Evolutionary conservation across 805 yeast genomes (phyloP), one percentile per base, ranked within the genome.

Genomic region (Candida orba): DNA sequence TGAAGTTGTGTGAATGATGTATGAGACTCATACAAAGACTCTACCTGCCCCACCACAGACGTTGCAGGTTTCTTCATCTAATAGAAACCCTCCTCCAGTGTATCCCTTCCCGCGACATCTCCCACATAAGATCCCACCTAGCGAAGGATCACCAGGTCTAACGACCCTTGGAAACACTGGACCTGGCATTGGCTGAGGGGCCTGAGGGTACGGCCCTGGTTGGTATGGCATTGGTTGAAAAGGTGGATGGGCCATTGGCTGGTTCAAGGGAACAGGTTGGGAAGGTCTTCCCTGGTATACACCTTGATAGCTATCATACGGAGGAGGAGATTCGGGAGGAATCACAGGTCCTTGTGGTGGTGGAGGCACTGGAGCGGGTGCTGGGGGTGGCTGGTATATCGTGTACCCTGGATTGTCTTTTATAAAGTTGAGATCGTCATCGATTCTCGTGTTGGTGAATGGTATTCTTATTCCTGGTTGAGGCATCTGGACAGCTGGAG

Each of bases 61-160:
- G 2, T 12, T 24, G 22, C 48, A 45, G 1, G 40, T 25, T 18
- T 33, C 35, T n/a, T 42, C 39, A 13, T 45, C 45, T 2, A 25
- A 33, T 1, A 36, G 20, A 13, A 39, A 24, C 31, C 41, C 40
- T 12, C 32, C 44, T 3, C 40, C 39, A 18, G 30, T 45, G 14
- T 27, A 37, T 2, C 53, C 57, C 2, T 42, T 30, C 2, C 59
- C 57, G 12, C 56, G 39, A 20, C 59, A 87, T 40, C 77, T 66
- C 0, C 86, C 87, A 64, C 95, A 87, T 3, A 81, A 51, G 0
- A 69, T 59, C 1, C 95, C 95, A 1, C 95, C 95, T 49, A 75
- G 58, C 29, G 79, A 54, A 1, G 93, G 91, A 53, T 86, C 95
- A 2, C 95, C 95, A 0, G 95, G 93, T 18, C 55, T 58, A 1